Base-by-base conservation (phyloP, 345 rosid genomes). In the Dovyalis caffra region DNA sequence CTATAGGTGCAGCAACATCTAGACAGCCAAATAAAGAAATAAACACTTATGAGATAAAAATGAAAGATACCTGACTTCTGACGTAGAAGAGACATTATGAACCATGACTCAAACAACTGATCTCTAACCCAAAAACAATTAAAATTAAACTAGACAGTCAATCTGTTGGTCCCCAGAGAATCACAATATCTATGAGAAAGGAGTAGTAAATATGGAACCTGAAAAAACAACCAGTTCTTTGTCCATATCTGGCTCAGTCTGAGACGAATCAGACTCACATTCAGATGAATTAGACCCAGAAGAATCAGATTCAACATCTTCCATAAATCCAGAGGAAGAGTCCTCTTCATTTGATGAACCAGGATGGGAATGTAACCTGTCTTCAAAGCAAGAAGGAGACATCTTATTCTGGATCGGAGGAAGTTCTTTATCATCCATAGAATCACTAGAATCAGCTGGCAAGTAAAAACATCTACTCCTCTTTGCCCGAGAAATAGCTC, bases 161-260 rank as follows among this genome's bases (percentile, higher is more conserved):
- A 76, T 8, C n/a, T 67, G 38, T n/a, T 25, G 38, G 28, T n/a
- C 28, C 60, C 21, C 10, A 53, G 23, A 71, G 38, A 35, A 61
- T 70, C 43, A 23, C 28, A 10, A 28, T 14, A 79, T 16, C 23
- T 61, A 69, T 7, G 53, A 65, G 35, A 34, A 9, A 4, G 4
- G 64, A 53, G 29, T 20, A 26, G 68, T 3, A 68, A 74, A 76
- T 31, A 43, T 56, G 69, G 69, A 72, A 93, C 99, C 98, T 92
- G 97, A 87, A 60, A 80, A 79, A 51, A 83, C 77, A 82, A 81
- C 82, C 78, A 88, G 83, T 74, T 84, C 97, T 73, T 91, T 88
- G 77, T 87, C 92, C 63, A 89, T 83, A 79, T 92, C 94, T 65
- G 88, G 87, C 79, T 92, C 97, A 77, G 97, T 93, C 81, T 90